Conservation (phyloP, 2,329 filamentous ascomycete species). For the Lecanicillium sp. region DNA sequence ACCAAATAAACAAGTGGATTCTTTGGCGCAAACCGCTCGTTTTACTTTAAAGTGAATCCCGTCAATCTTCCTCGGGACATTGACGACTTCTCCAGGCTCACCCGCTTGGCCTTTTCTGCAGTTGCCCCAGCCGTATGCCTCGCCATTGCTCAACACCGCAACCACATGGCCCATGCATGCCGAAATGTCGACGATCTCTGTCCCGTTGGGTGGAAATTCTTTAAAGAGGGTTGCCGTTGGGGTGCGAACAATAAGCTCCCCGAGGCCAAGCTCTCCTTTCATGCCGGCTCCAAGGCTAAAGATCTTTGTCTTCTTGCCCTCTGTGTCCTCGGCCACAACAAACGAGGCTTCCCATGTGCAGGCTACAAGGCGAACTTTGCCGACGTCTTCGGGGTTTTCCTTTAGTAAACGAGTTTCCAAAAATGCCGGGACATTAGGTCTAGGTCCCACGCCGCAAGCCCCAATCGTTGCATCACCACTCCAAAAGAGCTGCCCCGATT, state of each 20-base stretch:
- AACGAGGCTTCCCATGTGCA: constrained; percentile 75
- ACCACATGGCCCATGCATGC: constrained; percentile 75
- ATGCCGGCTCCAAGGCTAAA: constrained; percentile 57
- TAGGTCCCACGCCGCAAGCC: constrained; percentile 40
- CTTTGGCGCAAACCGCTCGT: constrained; percentile 68
- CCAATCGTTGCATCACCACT: constrained; percentile 52
- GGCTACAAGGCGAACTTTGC: constrained; percentile 37
- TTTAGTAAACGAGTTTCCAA: constrained; percentile 27
- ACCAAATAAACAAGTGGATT: constrained; percentile 71
- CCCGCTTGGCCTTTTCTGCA: constrained; percentile 81
- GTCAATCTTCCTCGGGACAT: constrained; percentile 53
- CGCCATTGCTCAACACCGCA: constrained; percentile 63
- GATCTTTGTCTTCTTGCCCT: constrained; percentile 37
- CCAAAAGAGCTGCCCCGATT: constrained; percentile 51
- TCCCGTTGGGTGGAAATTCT: constrained; percentile 54
- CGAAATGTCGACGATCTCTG: constrained; percentile 54
- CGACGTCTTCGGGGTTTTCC: constrained; percentile 19
- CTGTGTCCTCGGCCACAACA: constrained; percentile 41
- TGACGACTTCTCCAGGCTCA: constrained; percentile 40
- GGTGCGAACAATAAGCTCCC: constrained; percentile 40
- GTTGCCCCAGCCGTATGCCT: constrained; percentile 82
- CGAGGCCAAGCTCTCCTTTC: constrained; percentile 67
- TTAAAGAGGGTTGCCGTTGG: constrained; percentile 40
- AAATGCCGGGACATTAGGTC: constrained; percentile 27
- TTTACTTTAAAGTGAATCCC: constrained; percentile 52